A percentile compares a stretch with the other conserved stretches of the same genome.
Conservation (phyloP, 73 alveolate species). For the Paramecium octaurelia region DNA sequence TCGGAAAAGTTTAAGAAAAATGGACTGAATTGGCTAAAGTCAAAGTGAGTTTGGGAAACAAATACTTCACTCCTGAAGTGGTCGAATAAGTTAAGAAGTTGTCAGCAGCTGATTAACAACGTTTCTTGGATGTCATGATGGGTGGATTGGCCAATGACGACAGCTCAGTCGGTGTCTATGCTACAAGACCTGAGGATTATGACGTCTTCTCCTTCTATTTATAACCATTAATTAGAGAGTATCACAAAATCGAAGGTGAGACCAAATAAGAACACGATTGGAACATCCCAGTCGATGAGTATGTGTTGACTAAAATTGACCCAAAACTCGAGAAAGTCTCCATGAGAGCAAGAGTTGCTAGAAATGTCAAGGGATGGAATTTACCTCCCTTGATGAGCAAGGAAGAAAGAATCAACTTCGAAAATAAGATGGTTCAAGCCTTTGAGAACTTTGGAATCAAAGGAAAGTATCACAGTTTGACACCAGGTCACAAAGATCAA, state of each 20-base stretch:
- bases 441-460: not conserved
- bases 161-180: not conserved
- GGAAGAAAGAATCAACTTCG: not conserved
- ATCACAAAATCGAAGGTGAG: not conserved
- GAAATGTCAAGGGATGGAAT: conserved; percentile 21
- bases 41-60: not conserved
- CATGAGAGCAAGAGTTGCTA: conserved; percentile 33
- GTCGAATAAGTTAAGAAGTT: not conserved
- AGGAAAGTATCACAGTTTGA: conserved; percentile 9
- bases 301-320: not conserved
- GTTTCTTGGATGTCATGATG: conserved; percentile 23
- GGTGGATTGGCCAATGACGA: conserved; percentile 19
- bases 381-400: not conserved
- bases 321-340: not conserved
- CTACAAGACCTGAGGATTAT: conserved; percentile 27
- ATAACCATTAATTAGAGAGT: conserved; percentile 2
- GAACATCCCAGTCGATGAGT: conserved; percentile 22
- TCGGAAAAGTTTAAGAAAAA: not conserved
- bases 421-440: not conserved
- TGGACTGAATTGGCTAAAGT: not conserved
- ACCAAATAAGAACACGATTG: conserved; percentile 15
- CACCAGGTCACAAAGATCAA: not conserved
- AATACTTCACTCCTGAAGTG: not conserved
- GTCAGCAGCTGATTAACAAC: not conserved
- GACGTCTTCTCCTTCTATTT: not conserved